Conservation (phyloP, 352 stramenopile genomes). For the Phytopythium aichiense region DNA sequence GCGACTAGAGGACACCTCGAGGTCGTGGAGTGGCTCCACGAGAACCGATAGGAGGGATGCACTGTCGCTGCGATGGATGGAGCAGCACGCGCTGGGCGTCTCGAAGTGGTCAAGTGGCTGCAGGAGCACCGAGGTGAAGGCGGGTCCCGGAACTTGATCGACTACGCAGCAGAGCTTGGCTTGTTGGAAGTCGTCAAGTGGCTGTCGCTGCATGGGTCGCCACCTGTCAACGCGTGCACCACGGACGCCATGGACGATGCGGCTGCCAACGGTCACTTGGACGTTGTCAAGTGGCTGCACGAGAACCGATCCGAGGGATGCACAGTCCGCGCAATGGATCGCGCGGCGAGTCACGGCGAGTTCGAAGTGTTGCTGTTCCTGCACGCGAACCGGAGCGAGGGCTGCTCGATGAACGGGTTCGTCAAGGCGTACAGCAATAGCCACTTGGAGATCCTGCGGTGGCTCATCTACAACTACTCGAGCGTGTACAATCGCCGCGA, state of each 20-base stretch:
- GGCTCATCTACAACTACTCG: background rate
- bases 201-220: background rate
- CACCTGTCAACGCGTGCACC: too few species aligned
- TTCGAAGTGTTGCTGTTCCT: background rate
- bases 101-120: conserved; percentile 5
- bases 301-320: background rate
- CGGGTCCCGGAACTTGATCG: background rate
- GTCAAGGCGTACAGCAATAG: background rate
- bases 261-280: background rate
- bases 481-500: too few species aligned
- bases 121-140: background rate
- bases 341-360: background rate
- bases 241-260: background rate
- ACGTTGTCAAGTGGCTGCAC: background rate
- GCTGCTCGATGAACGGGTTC: background rate
- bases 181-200: background rate
- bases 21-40: background rate
- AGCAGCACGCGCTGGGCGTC: too few species aligned
- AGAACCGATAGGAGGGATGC: background rate
- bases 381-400: background rate
- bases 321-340: background rate
- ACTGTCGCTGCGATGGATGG: background rate
- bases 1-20: background rate
- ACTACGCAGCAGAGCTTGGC: background rate
- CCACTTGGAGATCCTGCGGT: background rate